Evolutionary conservation across 2,329 filamentous ascomycete species (phyloP).

Genomic region (Cytospora leucostoma): DNA sequence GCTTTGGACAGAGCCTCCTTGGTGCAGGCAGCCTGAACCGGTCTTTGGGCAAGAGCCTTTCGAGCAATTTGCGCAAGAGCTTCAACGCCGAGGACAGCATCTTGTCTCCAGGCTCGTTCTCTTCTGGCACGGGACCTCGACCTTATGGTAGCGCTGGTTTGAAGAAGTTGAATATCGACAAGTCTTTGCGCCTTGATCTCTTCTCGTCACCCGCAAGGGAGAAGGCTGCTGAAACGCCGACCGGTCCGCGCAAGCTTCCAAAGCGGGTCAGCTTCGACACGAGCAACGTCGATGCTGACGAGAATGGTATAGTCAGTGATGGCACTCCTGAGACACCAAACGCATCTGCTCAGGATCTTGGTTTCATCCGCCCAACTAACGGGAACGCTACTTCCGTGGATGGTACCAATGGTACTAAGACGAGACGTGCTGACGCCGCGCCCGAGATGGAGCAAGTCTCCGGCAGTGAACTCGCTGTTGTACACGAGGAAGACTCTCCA

Average conservation of each 20-base stretch:
- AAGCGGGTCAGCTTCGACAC: conserved; percentile 94
- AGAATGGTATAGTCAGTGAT: conserved; percentile 37
- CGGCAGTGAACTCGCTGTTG: conserved; percentile 75
- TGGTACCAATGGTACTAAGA: conserved; percentile 46
- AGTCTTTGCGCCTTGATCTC: conserved; percentile 74
- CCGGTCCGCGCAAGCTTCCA: conserved; percentile 59
- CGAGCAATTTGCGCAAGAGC: conserved; percentile 79
- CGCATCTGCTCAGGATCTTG: conserved; percentile 56
- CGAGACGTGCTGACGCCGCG: conserved; percentile 26
- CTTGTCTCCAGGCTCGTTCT: conserved; percentile 81
- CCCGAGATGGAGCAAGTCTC: conserved; percentile 70
- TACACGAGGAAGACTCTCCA: conserved; percentile 68
- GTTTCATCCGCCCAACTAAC: conserved; percentile 57
- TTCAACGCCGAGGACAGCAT: conserved; percentile 85
- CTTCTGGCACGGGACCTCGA: conserved; percentile 63
- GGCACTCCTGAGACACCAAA: conserved; percentile 44
- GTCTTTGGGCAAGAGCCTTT: conserved; percentile 82
- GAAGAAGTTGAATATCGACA: conserved; percentile 92
- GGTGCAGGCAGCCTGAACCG: conserved; percentile 66
- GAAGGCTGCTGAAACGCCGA: conserved; percentile 44
- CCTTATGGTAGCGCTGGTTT: conserved; percentile 69
- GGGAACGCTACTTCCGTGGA: conserved; percentile 46
- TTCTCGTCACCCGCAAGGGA: conserved; percentile 63
- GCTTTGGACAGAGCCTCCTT: conserved; percentile 66
- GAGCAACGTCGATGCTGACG: conserved; percentile 51